A percentile compares a stretch with the other conserved stretches of the same genome.
These are phyloP conservation scores for Claviceps digitariae DNA, from an alignment of 2,329 filamentous ascomycete species.

Conservation along the genomic window DNA sequence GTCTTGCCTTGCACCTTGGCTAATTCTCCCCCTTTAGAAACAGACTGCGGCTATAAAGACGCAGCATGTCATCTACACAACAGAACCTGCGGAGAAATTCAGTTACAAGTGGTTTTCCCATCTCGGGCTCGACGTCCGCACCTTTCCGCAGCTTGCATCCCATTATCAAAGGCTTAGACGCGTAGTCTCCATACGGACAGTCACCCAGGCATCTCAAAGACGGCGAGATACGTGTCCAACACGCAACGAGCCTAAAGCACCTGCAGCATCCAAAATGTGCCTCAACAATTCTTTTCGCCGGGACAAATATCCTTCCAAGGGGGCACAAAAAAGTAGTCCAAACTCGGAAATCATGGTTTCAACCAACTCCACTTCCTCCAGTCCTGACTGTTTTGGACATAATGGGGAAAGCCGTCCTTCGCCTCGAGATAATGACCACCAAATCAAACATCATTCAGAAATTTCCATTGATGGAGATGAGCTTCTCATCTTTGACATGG, in stretches of 20 bases:
- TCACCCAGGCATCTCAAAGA: slow-evolving; percentile 1
- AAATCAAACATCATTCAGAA: background rate
- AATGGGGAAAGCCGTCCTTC: background rate
- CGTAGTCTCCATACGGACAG: slow-evolving; percentile 6
- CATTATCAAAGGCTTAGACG: slow-evolving; percentile 2
- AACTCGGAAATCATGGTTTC: background rate
- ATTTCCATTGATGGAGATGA: slow-evolving; percentile 1
- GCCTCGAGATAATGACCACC: background rate
- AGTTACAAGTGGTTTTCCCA: slow-evolving; percentile 16
- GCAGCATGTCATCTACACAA: slow-evolving; percentile 14
- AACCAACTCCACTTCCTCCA: background rate
- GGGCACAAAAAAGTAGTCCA: background rate
- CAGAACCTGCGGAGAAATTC: slow-evolving; percentile 6
- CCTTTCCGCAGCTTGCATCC: slow-evolving; percentile 8
- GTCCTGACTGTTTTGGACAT: background rate
- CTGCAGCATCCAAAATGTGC: background rate
- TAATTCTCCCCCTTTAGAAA: slow-evolving; percentile 6
- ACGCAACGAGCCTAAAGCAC: slow-evolving; percentile 1
- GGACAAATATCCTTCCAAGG: background rate
- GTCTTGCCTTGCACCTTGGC: no score
- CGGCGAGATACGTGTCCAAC: slow-evolving; percentile 5
- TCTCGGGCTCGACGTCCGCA: slow-evolving; percentile 13
- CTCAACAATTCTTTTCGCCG: background rate
- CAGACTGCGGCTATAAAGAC: background rate
- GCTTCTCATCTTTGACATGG: background rate